Conservation (phyloP, 2,329 filamentous ascomycete species). For the Trichophyton mentagrophytes region DNA sequence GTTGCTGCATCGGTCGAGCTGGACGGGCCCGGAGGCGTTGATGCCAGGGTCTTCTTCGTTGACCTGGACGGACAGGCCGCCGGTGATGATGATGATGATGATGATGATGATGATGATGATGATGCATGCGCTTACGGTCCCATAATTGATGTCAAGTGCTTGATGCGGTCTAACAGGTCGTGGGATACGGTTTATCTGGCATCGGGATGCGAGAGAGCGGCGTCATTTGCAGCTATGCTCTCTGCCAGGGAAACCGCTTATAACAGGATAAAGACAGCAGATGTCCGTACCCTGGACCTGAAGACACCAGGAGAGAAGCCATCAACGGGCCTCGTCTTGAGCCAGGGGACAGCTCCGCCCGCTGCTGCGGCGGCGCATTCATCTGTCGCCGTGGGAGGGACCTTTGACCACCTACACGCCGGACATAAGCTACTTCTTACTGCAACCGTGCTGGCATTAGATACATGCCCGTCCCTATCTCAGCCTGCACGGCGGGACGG, state of each 20-base stretch:
- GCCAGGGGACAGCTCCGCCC: constrained; percentile 1
- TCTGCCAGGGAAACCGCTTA: neutral
- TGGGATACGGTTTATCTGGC: constrained; percentile 50
- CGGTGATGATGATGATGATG: too few relatives aligned
- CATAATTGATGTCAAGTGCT: constrained; percentile 37
- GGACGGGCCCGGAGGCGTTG: constrained; percentile 57
- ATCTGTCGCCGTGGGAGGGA: constrained; percentile 73
- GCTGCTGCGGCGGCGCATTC: constrained; percentile 33
- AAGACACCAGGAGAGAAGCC: neutral
- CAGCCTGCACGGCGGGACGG: constrained; percentile 13
- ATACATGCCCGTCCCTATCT: constrained; percentile 33
- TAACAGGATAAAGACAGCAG: neutral
- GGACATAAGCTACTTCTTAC: constrained; percentile 94
- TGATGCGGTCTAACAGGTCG: constrained; percentile 42
- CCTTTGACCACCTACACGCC: constrained; percentile 89
- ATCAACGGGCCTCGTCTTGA: neutral
- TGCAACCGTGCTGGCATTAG: constrained; percentile 63
- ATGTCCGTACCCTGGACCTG: neutral
- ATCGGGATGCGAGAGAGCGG: constrained; percentile 37
- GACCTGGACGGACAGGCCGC: constrained; percentile 17
- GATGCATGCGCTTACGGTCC: constrained; percentile 29
- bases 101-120: too few relatives aligned
- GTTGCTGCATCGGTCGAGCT: constrained; percentile 50
- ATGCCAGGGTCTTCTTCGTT: constrained; percentile 61
- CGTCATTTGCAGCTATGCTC: neutral